These are phyloP conservation scores for Barnettozyma sp. DNA, from an alignment of 805 yeast genomes.

Conservation along the genomic window DNA sequence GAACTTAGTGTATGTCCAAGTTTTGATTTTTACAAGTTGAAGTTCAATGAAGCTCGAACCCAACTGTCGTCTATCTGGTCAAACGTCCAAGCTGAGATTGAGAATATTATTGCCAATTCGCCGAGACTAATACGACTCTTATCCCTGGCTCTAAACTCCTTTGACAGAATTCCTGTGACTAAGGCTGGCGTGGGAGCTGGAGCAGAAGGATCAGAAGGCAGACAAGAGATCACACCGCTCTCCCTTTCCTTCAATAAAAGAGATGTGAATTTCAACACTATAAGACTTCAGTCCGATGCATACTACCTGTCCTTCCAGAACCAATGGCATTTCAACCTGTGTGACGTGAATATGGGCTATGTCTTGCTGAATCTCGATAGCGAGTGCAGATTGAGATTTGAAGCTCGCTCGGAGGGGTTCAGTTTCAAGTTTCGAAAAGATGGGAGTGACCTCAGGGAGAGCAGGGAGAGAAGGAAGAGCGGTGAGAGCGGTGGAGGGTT, in stretches of 20 bases:
- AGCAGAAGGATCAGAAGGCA: not conserved
- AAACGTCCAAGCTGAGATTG: conserved; percentile 47
- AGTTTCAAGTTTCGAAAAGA: conserved; percentile 46
- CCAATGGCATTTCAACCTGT: conserved; percentile 71
- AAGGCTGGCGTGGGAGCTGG: too few species aligned
- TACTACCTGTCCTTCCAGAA: conserved; percentile 61
- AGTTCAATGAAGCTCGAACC: conserved; percentile 53
- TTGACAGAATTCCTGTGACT: conserved; percentile 52
- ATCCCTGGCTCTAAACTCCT: conserved; percentile 50
- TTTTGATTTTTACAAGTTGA: conserved; percentile 55
- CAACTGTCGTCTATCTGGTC: conserved; percentile 61
- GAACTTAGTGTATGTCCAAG: conserved; percentile 58
- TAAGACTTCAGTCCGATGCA: conserved; percentile 48
- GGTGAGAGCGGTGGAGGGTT: conserved; percentile 9
- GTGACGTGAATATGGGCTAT: conserved; percentile 51
- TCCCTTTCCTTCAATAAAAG: conserved; percentile 33
- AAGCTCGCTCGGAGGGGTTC: conserved; percentile 53
- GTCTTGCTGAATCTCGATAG: conserved; percentile 37
- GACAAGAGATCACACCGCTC: conserved; percentile 37
- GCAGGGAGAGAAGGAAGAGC: conserved; percentile 17
- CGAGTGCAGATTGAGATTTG: conserved; percentile 42
- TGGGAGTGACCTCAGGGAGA: conserved; percentile 19
- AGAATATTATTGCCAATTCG: conserved; percentile 34
- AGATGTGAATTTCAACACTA: conserved; percentile 35
- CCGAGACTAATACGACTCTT: conserved; percentile 39